Percentiles rank a stretch among this genome's conserved stretches.
Conservation (phyloP, 495 filamentous ascomycete genomes). For the Penicillium coprophilum region DNA sequence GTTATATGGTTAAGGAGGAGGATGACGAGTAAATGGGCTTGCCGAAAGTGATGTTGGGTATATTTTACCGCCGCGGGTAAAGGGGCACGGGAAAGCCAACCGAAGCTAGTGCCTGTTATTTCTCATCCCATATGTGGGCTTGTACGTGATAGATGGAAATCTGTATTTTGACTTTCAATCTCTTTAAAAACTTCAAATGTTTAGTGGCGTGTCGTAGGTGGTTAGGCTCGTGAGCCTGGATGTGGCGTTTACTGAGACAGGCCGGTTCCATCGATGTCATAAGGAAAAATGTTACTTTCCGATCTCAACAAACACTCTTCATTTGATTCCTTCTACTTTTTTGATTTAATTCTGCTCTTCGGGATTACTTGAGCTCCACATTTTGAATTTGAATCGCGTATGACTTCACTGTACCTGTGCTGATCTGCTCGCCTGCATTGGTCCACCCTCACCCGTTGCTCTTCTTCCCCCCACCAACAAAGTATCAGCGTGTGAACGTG, state of each 20-base stretch:
- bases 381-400: constrained; percentile 6
- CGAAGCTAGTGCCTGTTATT: constrained; percentile 28
- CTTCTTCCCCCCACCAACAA: constrained; percentile 28
- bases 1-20: constrained; percentile 69
- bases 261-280: constrained; percentile 37
- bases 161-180: constrained; percentile 26
- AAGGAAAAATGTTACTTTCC: constrained; percentile 18
- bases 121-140: constrained; percentile 30
- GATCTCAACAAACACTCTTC: background rate
- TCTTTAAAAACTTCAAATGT: background rate
- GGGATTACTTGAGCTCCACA: background rate
- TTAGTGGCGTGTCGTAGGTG: constrained; percentile 4
- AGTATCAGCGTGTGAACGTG: constrained; percentile 14
- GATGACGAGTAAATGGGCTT: constrained; percentile 47
- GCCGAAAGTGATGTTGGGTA: constrained; percentile 8
- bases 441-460: constrained; percentile 22
- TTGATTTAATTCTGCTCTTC: background rate
- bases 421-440: constrained; percentile 18
- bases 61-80: constrained; percentile 14
- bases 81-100: constrained; percentile 25
- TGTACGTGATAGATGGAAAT: constrained; percentile 44
- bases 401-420: constrained; percentile 14
- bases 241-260: constrained; percentile 29
- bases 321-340: background rate
- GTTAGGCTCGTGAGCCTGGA: constrained; percentile 19